Conservation (phyloP, 495 filamentous ascomycete genomes). For the Penicillium angulare region DNA sequence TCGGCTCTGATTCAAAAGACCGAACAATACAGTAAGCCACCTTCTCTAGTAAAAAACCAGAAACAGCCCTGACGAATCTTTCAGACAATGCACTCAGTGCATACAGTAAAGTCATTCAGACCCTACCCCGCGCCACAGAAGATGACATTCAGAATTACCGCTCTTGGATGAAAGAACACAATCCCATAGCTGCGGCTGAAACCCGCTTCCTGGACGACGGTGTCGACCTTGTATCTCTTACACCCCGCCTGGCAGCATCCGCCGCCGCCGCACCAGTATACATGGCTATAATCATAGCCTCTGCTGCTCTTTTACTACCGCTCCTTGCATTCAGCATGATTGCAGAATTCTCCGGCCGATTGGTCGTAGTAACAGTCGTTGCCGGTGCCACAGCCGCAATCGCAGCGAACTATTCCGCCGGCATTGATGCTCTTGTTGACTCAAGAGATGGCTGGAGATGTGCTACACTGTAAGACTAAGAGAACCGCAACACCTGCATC, state of each 20-base stretch:
- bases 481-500: no score
- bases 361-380: slow-evolving; percentile 48
- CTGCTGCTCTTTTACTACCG: slow-evolving; percentile 54
- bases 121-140: slow-evolving; percentile 52
- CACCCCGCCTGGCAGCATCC: slow-evolving; percentile 20
- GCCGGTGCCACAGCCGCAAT: slow-evolving; percentile 38
- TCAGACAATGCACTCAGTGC: slow-evolving; percentile 68
- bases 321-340: slow-evolving; percentile 58
- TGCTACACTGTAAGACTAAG: slow-evolving; percentile 37
- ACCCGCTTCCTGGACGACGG: slow-evolving; percentile 63
- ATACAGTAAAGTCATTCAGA: slow-evolving; percentile 59
- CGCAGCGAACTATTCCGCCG: slow-evolving; percentile 37
- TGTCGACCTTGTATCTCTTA: slow-evolving; percentile 64
- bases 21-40: slow-evolving; percentile 74
- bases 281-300: slow-evolving; percentile 52
- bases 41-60: background rate
- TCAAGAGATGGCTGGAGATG: slow-evolving; percentile 43
- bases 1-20: slow-evolving; percentile 70
- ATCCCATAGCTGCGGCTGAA: slow-evolving; percentile 64
- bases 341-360: slow-evolving; percentile 50
- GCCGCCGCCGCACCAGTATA: slow-evolving; percentile 29
- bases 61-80: background rate
- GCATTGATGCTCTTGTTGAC: slow-evolving; percentile 34
- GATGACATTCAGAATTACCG: slow-evolving; percentile 64
- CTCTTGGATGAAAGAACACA: slow-evolving; percentile 59